Base-by-base conservation (phyloP, 2,329 filamentous ascomycete species). In the Pseudogymnoascus sp. region DNA sequence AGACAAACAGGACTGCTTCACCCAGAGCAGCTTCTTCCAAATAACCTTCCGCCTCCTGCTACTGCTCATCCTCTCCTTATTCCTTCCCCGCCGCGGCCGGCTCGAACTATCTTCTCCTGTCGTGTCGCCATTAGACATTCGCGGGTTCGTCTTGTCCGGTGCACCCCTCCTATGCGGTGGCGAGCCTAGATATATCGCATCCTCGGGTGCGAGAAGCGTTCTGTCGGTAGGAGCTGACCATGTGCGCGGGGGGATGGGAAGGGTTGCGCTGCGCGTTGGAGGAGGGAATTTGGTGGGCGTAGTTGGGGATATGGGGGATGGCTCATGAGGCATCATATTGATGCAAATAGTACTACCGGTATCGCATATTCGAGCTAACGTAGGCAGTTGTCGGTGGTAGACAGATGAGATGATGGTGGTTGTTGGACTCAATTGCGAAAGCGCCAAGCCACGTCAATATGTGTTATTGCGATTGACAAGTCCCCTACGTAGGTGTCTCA, bases 11-110 rank as follows among this genome's bases (percentile, higher is more conserved):
- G 89, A 90, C 73, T 97, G 94, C 76, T 96, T 96, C 70, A 99
- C 92, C 94, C 94, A 99, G 61, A 99, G 82, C 66, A 99, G 76
- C 78, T 97, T 97, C 80, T 95, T 96, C 90, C 93, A 97, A 9
- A 84, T 84, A 58, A 85, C 83, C 70, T 87, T 90, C 65, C 87
- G 80, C 68, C 85, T 80, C 54, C 88, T 65, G 63, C 80, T 75
- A 22, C 75, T 73, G 63, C 79, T 86, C 61, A 90, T 64, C n/a
- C 67, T 65, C 16, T 66, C 62, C 37, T 68, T 70, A 43, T 67
- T 62, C 57, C 68, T 65, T 25, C 64, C 66, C 60, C 69, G 66
- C 38, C 65, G 64, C 8, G 62, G 57, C 6, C 63, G 35, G 16
- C 64, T 60, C 38, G 61, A 11, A 43, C 57, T 60, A 32, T 65